Conservation (phyloP, 2,329 filamentous ascomycete species). For the Hypomyces perniciosus region DNA sequence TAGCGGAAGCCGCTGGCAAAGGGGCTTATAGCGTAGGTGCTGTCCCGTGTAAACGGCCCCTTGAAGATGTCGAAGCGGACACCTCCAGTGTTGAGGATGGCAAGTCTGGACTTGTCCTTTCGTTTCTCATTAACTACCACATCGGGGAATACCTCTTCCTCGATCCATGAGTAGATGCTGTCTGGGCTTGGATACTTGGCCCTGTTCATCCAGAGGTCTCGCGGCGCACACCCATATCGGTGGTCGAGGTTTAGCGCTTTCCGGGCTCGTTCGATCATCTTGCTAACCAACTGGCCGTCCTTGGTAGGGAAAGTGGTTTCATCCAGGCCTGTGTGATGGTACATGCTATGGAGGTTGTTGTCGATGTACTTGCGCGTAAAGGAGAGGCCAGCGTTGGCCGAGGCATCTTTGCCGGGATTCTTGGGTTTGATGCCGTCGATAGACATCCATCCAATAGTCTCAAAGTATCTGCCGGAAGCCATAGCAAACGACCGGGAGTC, state of each 20-base stretch:
- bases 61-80: slow-evolving; percentile 95
- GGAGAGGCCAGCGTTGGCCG: slow-evolving; percentile 36
- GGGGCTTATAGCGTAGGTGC: slow-evolving; percentile 78
- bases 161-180: slow-evolving; percentile 79
- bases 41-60: slow-evolving; percentile 82
- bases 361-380: slow-evolving; percentile 86
- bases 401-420: slow-evolving; percentile 18
- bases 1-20: slow-evolving; percentile 76
- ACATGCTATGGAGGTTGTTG: slow-evolving; percentile 80
- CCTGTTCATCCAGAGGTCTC: slow-evolving; percentile 74
- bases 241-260: slow-evolving; percentile 65
- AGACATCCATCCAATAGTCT: slow-evolving; percentile 92
- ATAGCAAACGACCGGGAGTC: slow-evolving; percentile 73
- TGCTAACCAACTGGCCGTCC: slow-evolving; percentile 65
- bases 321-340: slow-evolving; percentile 73
- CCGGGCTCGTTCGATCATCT: slow-evolving; percentile 63
- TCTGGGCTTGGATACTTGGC: slow-evolving; percentile 64
- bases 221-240: slow-evolving; percentile 75
- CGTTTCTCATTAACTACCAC: slow-evolving; percentile 53
- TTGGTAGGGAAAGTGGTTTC: slow-evolving; percentile 68
- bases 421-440: slow-evolving; percentile 56
- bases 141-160: slow-evolving; percentile 66
- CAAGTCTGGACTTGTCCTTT: slow-evolving; percentile 58
- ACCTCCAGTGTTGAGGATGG: slow-evolving; percentile 81
- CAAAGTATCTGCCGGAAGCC: slow-evolving; percentile 86